A percentile compares a stretch with the other conserved stretches of the same genome.
Conservation (phyloP, 2,329 filamentous ascomycete species). For the Colletotrichum sp. region DNA sequence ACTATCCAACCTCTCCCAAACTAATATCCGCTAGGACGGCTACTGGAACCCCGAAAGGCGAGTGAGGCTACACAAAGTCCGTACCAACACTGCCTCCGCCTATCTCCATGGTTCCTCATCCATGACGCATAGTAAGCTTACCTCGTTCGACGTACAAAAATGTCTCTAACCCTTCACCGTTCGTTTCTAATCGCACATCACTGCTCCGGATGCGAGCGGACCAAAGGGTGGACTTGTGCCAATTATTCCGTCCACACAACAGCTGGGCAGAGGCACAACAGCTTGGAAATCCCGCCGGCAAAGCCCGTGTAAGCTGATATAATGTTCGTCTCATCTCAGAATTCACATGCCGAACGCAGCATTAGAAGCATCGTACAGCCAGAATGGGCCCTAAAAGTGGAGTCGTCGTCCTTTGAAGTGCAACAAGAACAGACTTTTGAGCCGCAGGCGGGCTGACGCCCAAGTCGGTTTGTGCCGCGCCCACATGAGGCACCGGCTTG, state of each 20-base stretch:
- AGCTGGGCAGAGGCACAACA: not conserved
- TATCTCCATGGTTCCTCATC: not conserved
- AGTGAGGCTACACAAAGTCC: not conserved
- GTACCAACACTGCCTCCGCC: not conserved
- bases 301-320: not conserved
- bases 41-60: not conserved
- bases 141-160: not conserved
- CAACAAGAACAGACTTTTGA: not conserved
- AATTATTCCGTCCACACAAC: not conserved
- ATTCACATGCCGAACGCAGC: not conserved
- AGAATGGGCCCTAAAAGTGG: not conserved
- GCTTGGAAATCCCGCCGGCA: not conserved
- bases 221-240: not conserved
- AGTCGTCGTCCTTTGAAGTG: not conserved
- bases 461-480: not conserved
- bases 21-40: not conserved
- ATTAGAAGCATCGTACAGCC: not conserved
- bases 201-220: not conserved
- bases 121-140: not conserved
- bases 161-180: not conserved
- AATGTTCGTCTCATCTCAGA: not conserved
- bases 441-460: not conserved
- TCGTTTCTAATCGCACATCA: not conserved
- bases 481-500: not conserved
- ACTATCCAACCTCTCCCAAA: fast-evolving